Evolutionary conservation across 163 green algal genomes (phyloP).

Genomic region (Scenedesmus sp.): DNA sequence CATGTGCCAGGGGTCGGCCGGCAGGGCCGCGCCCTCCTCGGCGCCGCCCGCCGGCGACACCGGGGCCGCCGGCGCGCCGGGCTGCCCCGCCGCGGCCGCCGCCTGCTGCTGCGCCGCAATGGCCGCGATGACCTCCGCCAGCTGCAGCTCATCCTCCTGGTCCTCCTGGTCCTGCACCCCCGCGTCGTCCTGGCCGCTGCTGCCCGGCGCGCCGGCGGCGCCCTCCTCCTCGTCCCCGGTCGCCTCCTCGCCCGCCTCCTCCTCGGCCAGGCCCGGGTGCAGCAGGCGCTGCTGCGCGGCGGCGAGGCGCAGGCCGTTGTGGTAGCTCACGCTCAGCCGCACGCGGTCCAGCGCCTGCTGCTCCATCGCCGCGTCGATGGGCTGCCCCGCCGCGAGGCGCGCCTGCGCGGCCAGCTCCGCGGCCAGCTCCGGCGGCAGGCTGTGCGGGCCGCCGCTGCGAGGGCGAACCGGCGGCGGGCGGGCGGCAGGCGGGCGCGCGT

Average conservation of each 20-base stretch:
- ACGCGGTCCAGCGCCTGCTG: conserved; percentile 8
- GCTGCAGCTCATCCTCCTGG: neutral
- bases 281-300: neutral
- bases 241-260: neutral
- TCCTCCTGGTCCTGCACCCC: neutral
- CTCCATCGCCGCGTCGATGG: conserved; percentile 19
- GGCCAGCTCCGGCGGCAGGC: too few relatives aligned
- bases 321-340: conserved; percentile 15
- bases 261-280: neutral
- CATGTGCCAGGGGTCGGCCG: conserved; percentile 38
- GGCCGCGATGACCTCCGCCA: conserved; percentile 10
- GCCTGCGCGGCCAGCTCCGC: too few relatives aligned
- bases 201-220: too few relatives aligned
- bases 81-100: neutral
- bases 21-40: conserved; percentile 10
- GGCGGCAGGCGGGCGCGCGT: too few relatives aligned
- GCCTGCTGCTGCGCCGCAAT: conserved; percentile 22
- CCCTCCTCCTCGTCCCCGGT: too few relatives aligned
- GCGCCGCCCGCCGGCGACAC: neutral
- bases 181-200: too few relatives aligned
- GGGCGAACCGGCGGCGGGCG: too few relatives aligned
- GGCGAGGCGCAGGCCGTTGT: neutral
- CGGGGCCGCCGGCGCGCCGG: neutral
- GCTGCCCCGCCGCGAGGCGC: neutral
- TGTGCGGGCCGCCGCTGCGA: too few relatives aligned